phyloP scores from a whole-genome alignment of 2,329 filamentous ascomycete genomes.

The Alternaria postmessia region DNA sequence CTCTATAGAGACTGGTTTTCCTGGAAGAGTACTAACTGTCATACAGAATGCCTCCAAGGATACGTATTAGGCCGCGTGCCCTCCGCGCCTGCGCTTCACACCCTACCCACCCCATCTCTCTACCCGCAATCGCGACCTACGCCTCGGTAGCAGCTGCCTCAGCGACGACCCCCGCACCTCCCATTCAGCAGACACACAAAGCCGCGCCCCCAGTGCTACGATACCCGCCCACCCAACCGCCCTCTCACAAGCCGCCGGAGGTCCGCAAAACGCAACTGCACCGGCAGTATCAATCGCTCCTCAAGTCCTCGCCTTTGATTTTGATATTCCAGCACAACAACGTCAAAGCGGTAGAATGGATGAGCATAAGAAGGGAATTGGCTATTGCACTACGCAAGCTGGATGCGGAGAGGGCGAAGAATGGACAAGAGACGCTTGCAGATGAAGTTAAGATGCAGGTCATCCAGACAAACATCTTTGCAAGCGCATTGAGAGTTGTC shows the following conservation, averaged over 20 bases:
- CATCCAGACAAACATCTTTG: conserved; percentile 88
- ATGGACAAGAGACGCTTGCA: conserved; percentile 59
- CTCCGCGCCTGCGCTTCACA: conserved; percentile 36
- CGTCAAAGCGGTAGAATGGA: conserved; percentile 77
- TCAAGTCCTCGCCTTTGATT: conserved; percentile 84
- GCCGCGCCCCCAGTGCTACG: conserved; percentile 57
- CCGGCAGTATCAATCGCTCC: conserved; percentile 84
- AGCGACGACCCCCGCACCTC: conserved; percentile 61
- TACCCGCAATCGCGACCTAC: conserved; percentile 52
- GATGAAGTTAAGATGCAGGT: conserved; percentile 78
- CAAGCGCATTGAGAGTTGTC: conserved; percentile 81
- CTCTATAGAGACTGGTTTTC: background rate
- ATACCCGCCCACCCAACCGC: conserved; percentile 76
- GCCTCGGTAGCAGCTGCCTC: conserved; percentile 60
- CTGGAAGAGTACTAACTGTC: conserved; percentile 5
- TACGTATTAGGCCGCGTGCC: conserved; percentile 45
- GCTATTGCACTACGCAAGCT: conserved; percentile 67
- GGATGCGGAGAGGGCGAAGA: conserved; percentile 74
- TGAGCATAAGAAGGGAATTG: conserved; percentile 74
- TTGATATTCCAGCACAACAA: conserved; percentile 88
- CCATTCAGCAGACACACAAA: conserved; percentile 59
- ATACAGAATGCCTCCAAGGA: conserved; percentile 49
- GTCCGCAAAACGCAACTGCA: conserved; percentile 90
- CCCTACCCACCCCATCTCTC: conserved; percentile 39
- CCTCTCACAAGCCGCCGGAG: conserved; percentile 84